Base-by-base conservation (phyloP, 768 basidiomycete genomes). In the Boletus eberwhitei region DNA sequence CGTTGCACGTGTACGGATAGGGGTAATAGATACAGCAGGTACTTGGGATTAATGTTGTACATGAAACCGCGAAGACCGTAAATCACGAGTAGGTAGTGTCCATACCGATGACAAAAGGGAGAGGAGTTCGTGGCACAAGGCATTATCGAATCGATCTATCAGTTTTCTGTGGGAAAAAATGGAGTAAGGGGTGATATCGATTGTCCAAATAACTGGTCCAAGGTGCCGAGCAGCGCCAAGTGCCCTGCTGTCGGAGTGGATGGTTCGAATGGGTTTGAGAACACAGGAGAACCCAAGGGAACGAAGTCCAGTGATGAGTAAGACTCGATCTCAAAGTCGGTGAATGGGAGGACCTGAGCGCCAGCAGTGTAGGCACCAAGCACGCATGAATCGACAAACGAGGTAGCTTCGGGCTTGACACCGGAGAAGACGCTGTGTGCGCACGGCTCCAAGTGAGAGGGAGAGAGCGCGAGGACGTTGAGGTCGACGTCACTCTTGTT, bases 201-300 rank as follows among this genome's bases (percentile, higher is more conserved):
- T n/a, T 63, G 69, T 19, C 60, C 69, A n/a, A 71, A 72, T 12
- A 71, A 41, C 52, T 71, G 61, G 21, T 71, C 71, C 51, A 71
- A 52, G 38, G 64, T 60, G 26, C 44, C 53, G 13, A 71, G 59
- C 21, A 59, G 21, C 17, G 49, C 55, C 8, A 58, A 48, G 21
- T 58, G 54, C 2, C 29, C 53, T 31, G 48, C 52, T 4, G 51
- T 36, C 3, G 34, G 32, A 24, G 39, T 19, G 24, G 53, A 63
- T 2, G 43, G 39, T 26, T 64, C 68, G 45, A 69, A 70, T 5
- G 69, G 69, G 38, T 70, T 72, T 41, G 59, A 47, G 47, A 70
- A 72, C n/a, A 72, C 52, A 6, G 69, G 71, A 17, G 69, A 70
- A 19, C 60, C 54, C 31, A 60, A 32, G 31, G 67, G 61, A 17